Conservation (phyloP, 2,329 filamentous ascomycete genomes). For the Fusarium torulosum region DNA sequence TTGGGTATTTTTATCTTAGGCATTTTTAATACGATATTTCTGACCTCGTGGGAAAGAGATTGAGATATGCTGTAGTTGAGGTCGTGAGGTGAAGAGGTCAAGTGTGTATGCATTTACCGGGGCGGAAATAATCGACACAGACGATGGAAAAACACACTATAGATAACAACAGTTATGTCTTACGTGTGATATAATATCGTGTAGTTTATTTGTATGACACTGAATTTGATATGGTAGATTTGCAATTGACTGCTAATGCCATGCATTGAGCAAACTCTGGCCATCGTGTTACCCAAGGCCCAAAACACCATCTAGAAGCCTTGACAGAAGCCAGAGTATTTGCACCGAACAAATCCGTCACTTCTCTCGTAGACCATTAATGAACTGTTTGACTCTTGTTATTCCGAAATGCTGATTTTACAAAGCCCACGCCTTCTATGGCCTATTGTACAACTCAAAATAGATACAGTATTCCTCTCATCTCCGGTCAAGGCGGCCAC, state of each 20-base stretch:
- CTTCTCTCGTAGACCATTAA: neutral
- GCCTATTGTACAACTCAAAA: slow-evolving; percentile 46
- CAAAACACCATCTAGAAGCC: neutral
- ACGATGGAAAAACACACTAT: neutral
- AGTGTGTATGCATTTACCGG: slow-evolving; percentile 47
- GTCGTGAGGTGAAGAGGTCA: slow-evolving; percentile 9
- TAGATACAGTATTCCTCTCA: slow-evolving; percentile 32
- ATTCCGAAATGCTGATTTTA: slow-evolving; percentile 38
- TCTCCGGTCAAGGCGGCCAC: slow-evolving; percentile 17
- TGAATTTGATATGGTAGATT: neutral
- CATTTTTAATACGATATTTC: slow-evolving; percentile 4
- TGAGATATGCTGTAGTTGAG: slow-evolving; percentile 5
- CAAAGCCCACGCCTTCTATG: slow-evolving; percentile 39
- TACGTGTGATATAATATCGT: neutral
- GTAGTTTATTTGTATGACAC: rapidly evolving
- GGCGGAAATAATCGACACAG: slow-evolving; percentile 7
- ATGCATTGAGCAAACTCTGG: neutral
- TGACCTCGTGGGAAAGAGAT: neutral
- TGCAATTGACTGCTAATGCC: neutral
- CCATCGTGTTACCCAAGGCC: neutral
- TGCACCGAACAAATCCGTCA: neutral
- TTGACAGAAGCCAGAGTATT: neutral
- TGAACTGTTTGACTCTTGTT: slow-evolving; percentile 4
- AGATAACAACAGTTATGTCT: neutral
- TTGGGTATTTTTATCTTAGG: slow-evolving; percentile 18